phyloP scores from a whole-genome alignment of 345 rosid species.

The Raphanus sativus region DNA sequence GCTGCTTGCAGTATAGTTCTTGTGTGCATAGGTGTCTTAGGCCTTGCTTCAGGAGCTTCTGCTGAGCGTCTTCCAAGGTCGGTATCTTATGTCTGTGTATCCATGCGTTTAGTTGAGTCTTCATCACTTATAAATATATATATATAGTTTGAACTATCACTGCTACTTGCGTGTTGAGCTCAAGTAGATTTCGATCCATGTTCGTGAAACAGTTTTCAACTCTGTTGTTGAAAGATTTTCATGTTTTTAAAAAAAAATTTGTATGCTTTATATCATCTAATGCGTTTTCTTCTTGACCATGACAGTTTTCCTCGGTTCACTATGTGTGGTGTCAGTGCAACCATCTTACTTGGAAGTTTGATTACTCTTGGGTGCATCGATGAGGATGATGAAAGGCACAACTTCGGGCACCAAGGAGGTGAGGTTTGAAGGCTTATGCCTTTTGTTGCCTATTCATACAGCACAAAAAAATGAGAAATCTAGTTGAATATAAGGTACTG shows the following conservation, averaged over 20 bases:
- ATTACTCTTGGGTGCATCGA: constrained; percentile 54
- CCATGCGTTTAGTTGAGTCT: not conserved
- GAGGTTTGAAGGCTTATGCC: constrained; percentile 6
- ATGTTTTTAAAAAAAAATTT: not conserved
- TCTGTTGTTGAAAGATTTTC: not conserved
- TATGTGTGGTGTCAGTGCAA: constrained; percentile 49
- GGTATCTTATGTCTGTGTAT: not conserved
- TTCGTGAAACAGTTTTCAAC: not conserved
- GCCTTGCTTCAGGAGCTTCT: constrained; percentile 59
- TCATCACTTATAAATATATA: no score
- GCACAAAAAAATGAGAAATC: not conserved
- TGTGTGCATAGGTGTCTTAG: constrained; percentile 52
- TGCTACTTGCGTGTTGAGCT: not conserved
- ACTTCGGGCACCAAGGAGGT: constrained; percentile 73
- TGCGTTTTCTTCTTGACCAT: not conserved
- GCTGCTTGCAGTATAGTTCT: constrained; percentile 59
- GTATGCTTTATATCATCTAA: not conserved
- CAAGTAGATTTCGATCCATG: not conserved
- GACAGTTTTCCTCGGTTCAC: constrained; percentile 53
- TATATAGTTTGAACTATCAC: not conserved
- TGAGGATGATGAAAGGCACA: constrained; percentile 64
- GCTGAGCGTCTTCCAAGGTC: constrained; percentile 55
- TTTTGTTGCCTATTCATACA: not conserved
- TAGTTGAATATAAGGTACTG: not conserved
- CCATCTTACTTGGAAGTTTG: constrained; percentile 55